phyloP scores from a whole-genome alignment of 2,329 filamentous ascomycete species.

The Cordyceps tenuipes region DNA sequence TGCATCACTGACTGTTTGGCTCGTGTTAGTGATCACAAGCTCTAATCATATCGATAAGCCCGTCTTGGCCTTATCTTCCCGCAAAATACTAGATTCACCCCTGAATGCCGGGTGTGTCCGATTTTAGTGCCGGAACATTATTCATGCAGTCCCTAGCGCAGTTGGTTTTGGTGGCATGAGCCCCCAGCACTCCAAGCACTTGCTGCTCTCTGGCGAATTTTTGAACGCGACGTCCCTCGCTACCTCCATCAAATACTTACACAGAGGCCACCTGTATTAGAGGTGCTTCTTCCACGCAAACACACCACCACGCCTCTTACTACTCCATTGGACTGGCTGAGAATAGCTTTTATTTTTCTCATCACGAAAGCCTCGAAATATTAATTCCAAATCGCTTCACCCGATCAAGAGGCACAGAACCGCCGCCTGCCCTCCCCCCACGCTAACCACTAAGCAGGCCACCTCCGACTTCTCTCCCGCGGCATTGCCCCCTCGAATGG shows the following conservation, averaged over 20 bases:
- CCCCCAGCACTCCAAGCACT: slow-evolving; percentile 26
- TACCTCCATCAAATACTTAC: slow-evolving; percentile 12
- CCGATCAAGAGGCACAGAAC: not conserved
- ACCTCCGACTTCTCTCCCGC: slow-evolving; percentile 9
- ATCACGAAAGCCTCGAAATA: not conserved
- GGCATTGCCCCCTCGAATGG: slow-evolving; percentile 25
- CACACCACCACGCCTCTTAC: not conserved
- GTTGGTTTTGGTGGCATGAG: slow-evolving; percentile 32
- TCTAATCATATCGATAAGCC: not conserved
- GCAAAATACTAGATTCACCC: slow-evolving; percentile 5
- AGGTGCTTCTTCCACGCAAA: slow-evolving; percentile 2
- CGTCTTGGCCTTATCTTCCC: not conserved
- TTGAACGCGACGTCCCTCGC: slow-evolving; percentile 26
- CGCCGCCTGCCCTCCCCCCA: not conserved
- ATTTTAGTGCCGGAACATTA: slow-evolving; percentile 23
- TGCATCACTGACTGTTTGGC: not conserved
- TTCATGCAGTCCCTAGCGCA: slow-evolving; percentile 31
- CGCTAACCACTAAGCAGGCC: slow-evolving; percentile 5
- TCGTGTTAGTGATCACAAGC: not conserved
- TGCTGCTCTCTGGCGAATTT: slow-evolving; percentile 28
- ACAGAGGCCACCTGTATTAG: not conserved
- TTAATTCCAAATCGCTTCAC: slow-evolving; percentile 9
- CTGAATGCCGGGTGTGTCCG: not conserved
- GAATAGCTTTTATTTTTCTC: slow-evolving; percentile 15
- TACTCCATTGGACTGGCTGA: not conserved